These are phyloP conservation scores for Beauveria rudraprayagi DNA, from an alignment of 2,329 filamentous ascomycete genomes.

Conservation along the genomic window DNA sequence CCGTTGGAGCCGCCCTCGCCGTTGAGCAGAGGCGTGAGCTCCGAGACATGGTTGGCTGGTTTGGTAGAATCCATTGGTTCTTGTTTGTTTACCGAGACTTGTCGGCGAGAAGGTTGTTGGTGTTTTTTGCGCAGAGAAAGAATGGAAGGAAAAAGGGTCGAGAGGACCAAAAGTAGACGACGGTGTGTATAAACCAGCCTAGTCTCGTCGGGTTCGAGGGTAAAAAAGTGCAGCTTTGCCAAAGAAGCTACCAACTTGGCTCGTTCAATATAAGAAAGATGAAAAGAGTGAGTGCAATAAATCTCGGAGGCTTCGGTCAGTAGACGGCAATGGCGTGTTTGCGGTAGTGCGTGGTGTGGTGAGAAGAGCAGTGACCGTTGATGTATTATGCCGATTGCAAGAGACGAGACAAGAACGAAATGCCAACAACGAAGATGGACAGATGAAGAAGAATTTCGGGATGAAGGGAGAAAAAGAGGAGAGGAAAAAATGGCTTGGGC, in stretches of 20 bases:
- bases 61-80: constrained; percentile 28
- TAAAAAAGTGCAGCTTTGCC: background rate
- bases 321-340: background rate
- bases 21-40: constrained; percentile 37
- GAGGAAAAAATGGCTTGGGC: background rate
- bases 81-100: background rate
- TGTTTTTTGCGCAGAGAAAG: no score
- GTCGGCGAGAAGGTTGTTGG: background rate
- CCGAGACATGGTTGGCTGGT: constrained; percentile 19
- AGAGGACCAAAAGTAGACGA: background rate
- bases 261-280: background rate
- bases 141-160: background rate
- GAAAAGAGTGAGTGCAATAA: background rate
- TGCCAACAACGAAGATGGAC: background rate
- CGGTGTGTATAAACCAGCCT: background rate
- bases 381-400: no score
- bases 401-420: background rate
- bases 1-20: constrained; percentile 17
- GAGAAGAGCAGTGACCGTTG: background rate
- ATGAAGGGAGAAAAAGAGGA: background rate
- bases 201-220: background rate
- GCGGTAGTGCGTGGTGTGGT: background rate
- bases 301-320: background rate
- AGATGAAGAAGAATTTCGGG: background rate
- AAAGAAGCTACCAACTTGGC: background rate